Percentiles rank a stretch among this genome's conserved stretches.
These are phyloP conservation scores for Microglena sp. DNA, from an alignment of 139 green algal genomes.

Conservation along the genomic window DNA sequence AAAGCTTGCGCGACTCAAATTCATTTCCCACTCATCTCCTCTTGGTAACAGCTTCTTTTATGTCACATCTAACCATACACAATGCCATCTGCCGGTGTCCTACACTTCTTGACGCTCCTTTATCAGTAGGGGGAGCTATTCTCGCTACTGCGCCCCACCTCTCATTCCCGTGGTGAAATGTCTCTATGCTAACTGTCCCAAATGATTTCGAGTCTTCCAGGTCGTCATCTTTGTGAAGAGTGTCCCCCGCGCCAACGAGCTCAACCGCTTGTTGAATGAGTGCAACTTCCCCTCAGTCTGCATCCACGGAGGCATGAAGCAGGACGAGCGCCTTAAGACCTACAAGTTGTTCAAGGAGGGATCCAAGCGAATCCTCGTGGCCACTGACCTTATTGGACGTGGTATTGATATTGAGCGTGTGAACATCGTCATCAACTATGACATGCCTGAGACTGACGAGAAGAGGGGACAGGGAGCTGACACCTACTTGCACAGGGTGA, in stretches of 20 bases:
- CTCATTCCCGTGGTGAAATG: too few relatives aligned
- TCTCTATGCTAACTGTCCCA: too few relatives aligned
- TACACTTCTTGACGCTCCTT: too few relatives aligned
- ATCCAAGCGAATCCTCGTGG: conserved; percentile 89
- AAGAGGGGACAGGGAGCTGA: conserved; percentile 86
- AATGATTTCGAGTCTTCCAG: too few relatives aligned
- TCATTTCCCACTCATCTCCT: too few relatives aligned
- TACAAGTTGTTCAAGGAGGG: conserved; percentile 91
- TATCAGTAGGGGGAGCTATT: too few relatives aligned
- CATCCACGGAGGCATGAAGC: conserved; percentile 61
- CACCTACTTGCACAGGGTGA: conserved; percentile 93
- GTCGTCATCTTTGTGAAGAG: conserved; percentile 92
- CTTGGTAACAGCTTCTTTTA: too few relatives aligned
- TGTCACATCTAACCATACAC: too few relatives aligned
- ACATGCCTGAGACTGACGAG: conserved; percentile 95
- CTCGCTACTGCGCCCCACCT: too few relatives aligned
- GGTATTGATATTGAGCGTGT: conserved; percentile 99
- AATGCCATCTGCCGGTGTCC: too few relatives aligned
- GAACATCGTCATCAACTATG: conserved; percentile 99
- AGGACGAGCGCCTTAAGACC: conserved; percentile 78
- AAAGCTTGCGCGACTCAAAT: too few relatives aligned
- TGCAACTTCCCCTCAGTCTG: conserved; percentile 97
- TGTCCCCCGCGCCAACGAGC: conserved; percentile 66
- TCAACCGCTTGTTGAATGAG: conserved; percentile 90
- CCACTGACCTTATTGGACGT: conserved; percentile 94